Percentiles rank a stretch among this genome's conserved stretches.
These are phyloP conservation scores for Coriaria nepalensis DNA, from an alignment of 306 rosid species.

Conservation along the genomic window DNA sequence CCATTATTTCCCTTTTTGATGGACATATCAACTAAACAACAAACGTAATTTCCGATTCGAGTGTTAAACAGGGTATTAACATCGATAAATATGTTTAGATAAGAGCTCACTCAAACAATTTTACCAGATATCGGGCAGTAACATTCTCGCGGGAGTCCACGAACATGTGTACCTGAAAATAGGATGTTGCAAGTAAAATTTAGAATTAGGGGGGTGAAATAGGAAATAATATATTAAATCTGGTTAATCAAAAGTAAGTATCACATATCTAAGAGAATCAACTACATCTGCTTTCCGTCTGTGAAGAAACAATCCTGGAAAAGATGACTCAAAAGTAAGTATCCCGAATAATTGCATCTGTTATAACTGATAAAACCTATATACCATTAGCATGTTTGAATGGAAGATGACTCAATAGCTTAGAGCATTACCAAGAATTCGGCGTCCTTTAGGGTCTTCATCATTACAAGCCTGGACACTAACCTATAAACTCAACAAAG, in stretches of 20 bases:
- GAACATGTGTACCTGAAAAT: conserved; percentile 67
- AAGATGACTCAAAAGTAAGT: conserved; percentile 10
- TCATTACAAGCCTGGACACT: conserved; percentile 94
- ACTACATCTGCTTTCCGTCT: conserved; percentile 63
- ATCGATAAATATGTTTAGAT: not conserved
- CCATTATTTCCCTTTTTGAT: conserved; percentile 86
- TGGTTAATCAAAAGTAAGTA: conserved; percentile 15
- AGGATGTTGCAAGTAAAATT: conserved; percentile 1
- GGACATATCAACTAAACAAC: conserved; percentile 67
- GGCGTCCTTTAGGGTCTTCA: conserved; percentile 91
- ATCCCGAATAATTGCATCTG: not conserved
- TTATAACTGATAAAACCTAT: not conserved
- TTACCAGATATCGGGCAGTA: conserved; percentile 93
- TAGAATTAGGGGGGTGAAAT: conserved; percentile 4
- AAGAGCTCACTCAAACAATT: not conserved
- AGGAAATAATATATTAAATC: conserved; percentile 9
- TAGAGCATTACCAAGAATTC: conserved; percentile 65
- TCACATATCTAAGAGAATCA: conserved; percentile 53
- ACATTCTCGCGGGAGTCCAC: conserved; percentile 77
- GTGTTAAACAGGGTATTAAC: conserved; percentile 8
- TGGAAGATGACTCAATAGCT: conserved; percentile 11
- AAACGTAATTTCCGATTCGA: conserved; percentile 6
- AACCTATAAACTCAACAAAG: conserved; percentile 41
- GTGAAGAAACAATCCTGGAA: conserved; percentile 88
- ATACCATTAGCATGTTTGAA: conserved; percentile 2